phyloP scores from a whole-genome alignment of 129 eudicot genomes.

The Glebionis coronaria region DNA sequence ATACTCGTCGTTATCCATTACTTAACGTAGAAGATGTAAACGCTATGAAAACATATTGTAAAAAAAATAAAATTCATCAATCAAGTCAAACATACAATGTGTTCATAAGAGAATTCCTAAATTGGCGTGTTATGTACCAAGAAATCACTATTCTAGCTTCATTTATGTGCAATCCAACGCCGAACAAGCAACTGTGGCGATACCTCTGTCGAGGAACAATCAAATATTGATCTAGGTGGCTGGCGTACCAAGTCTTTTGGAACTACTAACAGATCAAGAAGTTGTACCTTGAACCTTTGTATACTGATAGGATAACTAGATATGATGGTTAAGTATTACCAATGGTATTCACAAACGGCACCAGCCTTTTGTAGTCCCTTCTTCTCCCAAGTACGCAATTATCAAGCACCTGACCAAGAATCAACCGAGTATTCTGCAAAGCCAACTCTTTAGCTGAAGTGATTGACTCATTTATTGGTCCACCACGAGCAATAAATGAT shows the following conservation, averaged over 20 bases:
- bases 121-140: conserved; percentile 3
- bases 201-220: neutral
- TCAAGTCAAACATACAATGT: too few relatives aligned
- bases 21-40: too few relatives aligned
- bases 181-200: neutral
- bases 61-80: too few relatives aligned
- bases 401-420: conserved; percentile 87
- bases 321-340: conserved; percentile 40
- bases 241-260: neutral
- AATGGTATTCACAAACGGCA: conserved; percentile 67
- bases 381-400: conserved; percentile 74
- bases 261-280: too few relatives aligned
- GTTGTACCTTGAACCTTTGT: neutral
- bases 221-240: neutral
- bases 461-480: conserved; percentile 45
- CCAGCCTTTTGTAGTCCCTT: conserved; percentile 75
- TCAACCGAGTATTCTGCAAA: conserved; percentile 71
- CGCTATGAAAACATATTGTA: too few relatives aligned
- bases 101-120: neutral
- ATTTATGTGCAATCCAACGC: neutral
- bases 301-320: neutral
- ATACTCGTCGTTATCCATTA: too few relatives aligned
- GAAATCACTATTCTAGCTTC: neutral
- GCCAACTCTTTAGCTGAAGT: conserved; percentile 63
- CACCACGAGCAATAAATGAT: conserved; percentile 41